phyloP scores from a whole-genome alignment of 192 early-diverging fungal genomes.

The Powellomyces hirtus region DNA sequence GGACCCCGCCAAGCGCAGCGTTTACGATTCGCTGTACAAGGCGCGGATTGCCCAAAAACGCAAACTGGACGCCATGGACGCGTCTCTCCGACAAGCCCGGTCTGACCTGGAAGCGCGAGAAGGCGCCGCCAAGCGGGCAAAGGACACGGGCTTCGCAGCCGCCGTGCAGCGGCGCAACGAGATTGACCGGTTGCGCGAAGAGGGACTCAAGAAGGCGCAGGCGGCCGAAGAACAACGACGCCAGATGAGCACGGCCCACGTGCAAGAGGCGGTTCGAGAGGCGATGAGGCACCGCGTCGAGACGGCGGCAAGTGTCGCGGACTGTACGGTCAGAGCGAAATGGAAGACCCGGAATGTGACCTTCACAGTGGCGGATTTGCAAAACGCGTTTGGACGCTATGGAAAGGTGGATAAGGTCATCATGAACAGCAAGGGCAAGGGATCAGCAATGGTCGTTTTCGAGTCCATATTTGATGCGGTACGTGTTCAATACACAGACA shows the following conservation, averaged over 20 bases:
- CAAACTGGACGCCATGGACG: constrained; percentile 29
- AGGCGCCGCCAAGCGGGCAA: constrained; percentile 12
- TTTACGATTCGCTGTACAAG: constrained; percentile 66
- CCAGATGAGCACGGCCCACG: constrained; percentile 8
- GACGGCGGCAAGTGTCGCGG: constrained; percentile 3
- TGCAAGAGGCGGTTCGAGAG: constrained; percentile 4
- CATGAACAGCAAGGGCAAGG: constrained; percentile 16
- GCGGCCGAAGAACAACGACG: constrained; percentile 22
- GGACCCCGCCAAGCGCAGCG: constrained; percentile 73
- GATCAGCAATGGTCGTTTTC: constrained; percentile 16
- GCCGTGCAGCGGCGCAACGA: constrained; percentile 19
- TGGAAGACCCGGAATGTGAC: constrained; percentile 3
- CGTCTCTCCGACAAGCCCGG: constrained; percentile 9
- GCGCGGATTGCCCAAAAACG: constrained; percentile 23
- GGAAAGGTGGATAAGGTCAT: constrained; percentile 18
- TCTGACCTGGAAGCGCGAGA: constrained; percentile 26
- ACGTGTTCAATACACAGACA: neutral
- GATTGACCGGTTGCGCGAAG: constrained; percentile 27
- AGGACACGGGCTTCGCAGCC: constrained; percentile 4
- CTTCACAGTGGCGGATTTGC: neutral
- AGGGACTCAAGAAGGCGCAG: constrained; percentile 17
- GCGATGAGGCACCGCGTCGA: neutral
- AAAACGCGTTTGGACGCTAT: constrained; percentile 13
- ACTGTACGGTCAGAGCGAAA: constrained; percentile 17
- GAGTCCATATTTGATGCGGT: constrained; percentile 18